A percentile compares a stretch with the other conserved stretches of the same genome.
These are phyloP conservation scores for Fremontodendron californicum DNA, from an alignment of 345 rosid genomes.

Conservation along the genomic window DNA sequence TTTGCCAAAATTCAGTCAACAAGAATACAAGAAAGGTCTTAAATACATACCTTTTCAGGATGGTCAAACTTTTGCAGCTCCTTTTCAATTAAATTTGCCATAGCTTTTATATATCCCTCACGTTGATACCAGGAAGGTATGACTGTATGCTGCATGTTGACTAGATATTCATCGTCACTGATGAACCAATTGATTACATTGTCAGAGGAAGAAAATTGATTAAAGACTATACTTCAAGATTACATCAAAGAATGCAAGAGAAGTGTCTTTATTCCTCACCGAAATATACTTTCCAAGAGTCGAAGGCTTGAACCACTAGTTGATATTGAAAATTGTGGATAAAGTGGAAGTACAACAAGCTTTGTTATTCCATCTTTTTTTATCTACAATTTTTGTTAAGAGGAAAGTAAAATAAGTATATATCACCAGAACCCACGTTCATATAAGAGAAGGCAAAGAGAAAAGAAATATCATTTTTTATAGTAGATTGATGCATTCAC, in stretches of 20 bases:
- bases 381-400: constrained; percentile 42
- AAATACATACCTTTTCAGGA: constrained; percentile 59
- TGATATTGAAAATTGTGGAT: constrained; percentile 98
- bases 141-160: constrained; percentile 97
- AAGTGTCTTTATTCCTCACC: constrained; percentile 40
- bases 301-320: constrained; percentile 98
- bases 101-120: constrained; percentile 89
- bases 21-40: neutral
- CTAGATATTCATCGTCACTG: constrained; percentile 98
- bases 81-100: constrained; percentile 74
- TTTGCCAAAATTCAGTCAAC: neutral
- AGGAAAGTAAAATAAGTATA: neutral
- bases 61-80: constrained; percentile 62
- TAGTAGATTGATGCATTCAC: neutral
- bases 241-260: neutral
- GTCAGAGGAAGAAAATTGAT: constrained; percentile 19
- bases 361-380: constrained; percentile 83
- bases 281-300: constrained; percentile 86
- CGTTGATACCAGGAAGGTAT: constrained; percentile 99
- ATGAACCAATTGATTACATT: constrained; percentile 19
- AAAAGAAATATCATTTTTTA: neutral
- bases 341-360: constrained; percentile 97
- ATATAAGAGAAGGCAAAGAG: neutral
- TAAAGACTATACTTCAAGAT: neutral
- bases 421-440: neutral